Evolutionary conservation across 2,329 filamentous ascomycete genomes (phyloP), one percentile per base, ranked within the genome.

Genomic region (Zymoseptoria pseudotritici): DNA sequence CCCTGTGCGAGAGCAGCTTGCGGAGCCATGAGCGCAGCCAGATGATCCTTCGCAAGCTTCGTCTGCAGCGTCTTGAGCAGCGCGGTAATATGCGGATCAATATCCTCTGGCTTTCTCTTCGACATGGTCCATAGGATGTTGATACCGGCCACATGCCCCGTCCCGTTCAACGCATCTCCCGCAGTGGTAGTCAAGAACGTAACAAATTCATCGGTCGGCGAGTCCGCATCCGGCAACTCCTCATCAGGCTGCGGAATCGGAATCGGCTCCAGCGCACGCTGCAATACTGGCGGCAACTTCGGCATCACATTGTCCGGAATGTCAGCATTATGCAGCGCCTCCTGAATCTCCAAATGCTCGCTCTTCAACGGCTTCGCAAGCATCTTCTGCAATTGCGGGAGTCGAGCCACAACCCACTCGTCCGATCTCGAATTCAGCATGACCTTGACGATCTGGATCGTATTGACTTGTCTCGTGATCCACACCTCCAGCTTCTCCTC

Each of bases 101-200:
- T 90, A 64, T 94, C 87, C 13, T 88, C 85, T 1, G 93, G 90
- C 69, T 90, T 92, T 61, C 90, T 87, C 68, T 90, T 85, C 4
- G 91, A 91, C 20, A 99, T 78, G 17, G 91, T 94, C 92, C 92
- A 97, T 17, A 99, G 78, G 22, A 96, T 88, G 72, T 96, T 97
- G 72, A 99, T 88, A 52, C 91, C 91, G 11, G 92, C 91, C 19
- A 92, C 84, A 70, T 95, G 91, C 66, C 91, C 91, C 59, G 83
- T 83, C 56, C 86, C 86, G 56, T 70, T 71, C 66, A 99, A 85
- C 9, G 89, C 88, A 74, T 97, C 94, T 0, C 90, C 93, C 1
- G 92, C 91, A 57, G 93, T 85, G n/a, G 86, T 83, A 19, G 90
- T 94, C 46, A 97, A 77, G 70, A 91, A 93, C 0, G 85, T 86